phyloP scores from a whole-genome alignment of 257 asterid genomes.

The Agastache rugosa region DNA sequence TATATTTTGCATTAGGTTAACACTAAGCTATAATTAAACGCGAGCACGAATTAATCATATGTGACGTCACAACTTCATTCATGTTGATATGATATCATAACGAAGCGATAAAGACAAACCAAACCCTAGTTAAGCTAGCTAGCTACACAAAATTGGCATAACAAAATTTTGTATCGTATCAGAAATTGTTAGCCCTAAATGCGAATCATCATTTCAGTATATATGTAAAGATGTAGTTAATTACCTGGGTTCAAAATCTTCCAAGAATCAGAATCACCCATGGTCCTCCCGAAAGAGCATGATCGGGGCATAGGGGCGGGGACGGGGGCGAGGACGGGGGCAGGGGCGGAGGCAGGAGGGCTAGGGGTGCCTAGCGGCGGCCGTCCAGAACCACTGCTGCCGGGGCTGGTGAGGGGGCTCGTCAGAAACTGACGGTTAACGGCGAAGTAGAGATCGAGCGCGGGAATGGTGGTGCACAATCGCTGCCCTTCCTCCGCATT shows the following conservation, averaged over 20 bases:
- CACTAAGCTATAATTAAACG: too few relatives aligned
- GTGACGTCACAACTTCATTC: too few relatives aligned
- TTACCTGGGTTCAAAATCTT: slow-evolving; percentile 59
- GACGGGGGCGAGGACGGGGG: not conserved
- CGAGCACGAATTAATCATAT: too few relatives aligned
- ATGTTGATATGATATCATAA: too few relatives aligned
- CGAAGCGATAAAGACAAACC: too few relatives aligned
- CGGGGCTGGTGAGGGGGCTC: slow-evolving; percentile 63
- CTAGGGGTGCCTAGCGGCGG: not conserved
- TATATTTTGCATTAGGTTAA: too few relatives aligned
- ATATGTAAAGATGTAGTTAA: too few relatives aligned
- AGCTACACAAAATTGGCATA: too few relatives aligned
- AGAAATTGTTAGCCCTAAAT: too few relatives aligned
- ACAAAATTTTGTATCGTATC: too few relatives aligned
- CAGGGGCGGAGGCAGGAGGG: not conserved
- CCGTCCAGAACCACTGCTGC: slow-evolving; percentile 38
- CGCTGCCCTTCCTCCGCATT: slow-evolving; percentile 72
- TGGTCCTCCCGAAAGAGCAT: slow-evolving; percentile 33
- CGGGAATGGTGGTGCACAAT: slow-evolving; percentile 75
- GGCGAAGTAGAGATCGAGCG: slow-evolving; percentile 81
- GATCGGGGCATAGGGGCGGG: not conserved
- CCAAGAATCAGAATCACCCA: slow-evolving; percentile 51
- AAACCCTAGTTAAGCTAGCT: too few relatives aligned
- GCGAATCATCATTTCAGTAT: too few relatives aligned
- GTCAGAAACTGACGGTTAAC: slow-evolving; percentile 61